Conservation (phyloP, 805 yeast genomes). For the Metschnikowia kofuensis region DNA sequence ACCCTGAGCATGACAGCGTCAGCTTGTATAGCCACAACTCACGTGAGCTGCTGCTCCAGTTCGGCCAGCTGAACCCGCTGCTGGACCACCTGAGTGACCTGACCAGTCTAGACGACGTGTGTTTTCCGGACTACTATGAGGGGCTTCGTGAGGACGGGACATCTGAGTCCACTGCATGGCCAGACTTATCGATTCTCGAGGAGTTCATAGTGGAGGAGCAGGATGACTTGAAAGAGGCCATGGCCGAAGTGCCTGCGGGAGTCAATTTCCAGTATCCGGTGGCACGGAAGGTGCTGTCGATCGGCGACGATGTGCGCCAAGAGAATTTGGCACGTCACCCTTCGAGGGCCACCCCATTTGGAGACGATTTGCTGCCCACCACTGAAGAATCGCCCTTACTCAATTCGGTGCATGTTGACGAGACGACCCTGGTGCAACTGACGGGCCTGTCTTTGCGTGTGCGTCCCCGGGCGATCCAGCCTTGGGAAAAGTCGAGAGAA, state of each 20-base stretch:
- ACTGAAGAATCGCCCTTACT: constrained; percentile 31
- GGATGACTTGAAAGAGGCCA: constrained; percentile 28
- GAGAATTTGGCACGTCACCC: background rate
- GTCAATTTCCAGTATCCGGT: constrained; percentile 42
- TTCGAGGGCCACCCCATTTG: background rate
- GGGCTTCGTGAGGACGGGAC: constrained; percentile 21
- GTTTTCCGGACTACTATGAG: constrained; percentile 71
- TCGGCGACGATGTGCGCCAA: background rate
- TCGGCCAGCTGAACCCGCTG: constrained; percentile 60
- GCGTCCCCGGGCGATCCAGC: constrained; percentile 71
- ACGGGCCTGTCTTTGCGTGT: constrained; percentile 43
- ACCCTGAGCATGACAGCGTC: constrained; percentile 7
- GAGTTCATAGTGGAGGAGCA: constrained; percentile 75
- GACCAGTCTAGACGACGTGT: constrained; percentile 87
- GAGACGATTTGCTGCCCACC: constrained; percentile 11
- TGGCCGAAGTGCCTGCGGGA: constrained; percentile 19
- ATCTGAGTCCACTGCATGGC: constrained; percentile 54
- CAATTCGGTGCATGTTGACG: constrained; percentile 29
- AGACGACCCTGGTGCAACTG: constrained; percentile 40
- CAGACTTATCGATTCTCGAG: constrained; percentile 71
- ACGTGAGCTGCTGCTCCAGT: constrained; percentile 26
- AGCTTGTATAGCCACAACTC: constrained; percentile 9
- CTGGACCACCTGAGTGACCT: constrained; percentile 59
- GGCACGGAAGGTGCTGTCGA: constrained; percentile 14
- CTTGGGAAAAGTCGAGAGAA: constrained; percentile 55